Percentiles rank a stretch among this genome's conserved stretches.
Conservation (phyloP, 2,329 filamentous ascomycete genomes). For the Aureobasidium uvarum region DNA sequence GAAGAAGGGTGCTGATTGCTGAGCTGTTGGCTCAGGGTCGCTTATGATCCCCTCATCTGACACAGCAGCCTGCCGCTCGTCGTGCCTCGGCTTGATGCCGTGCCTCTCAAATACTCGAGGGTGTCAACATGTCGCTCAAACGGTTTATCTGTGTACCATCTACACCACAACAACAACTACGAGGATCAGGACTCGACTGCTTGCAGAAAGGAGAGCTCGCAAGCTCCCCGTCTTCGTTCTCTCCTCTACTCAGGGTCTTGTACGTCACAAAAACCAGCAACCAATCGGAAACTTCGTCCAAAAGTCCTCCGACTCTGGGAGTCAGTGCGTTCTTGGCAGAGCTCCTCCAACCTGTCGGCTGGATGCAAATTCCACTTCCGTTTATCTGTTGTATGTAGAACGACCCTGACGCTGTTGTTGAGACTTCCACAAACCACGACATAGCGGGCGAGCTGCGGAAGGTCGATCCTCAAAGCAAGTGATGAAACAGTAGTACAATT, state of each 20-base stretch:
- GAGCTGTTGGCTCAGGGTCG: neutral
- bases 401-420: neutral
- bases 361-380: conserved; percentile 2
- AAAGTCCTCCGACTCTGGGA: neutral
- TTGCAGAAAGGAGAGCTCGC: neutral
- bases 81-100: conserved; percentile 3
- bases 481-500: neutral
- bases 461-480: neutral
- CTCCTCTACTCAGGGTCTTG: neutral
- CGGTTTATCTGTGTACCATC: neutral
- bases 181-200: neutral
- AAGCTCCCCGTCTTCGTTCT: neutral
- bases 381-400: neutral
- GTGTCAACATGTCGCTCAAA: neutral
- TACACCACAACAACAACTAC: neutral
- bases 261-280: neutral
- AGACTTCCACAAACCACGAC: neutral
- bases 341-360: neutral
- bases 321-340: conserved; percentile 1
- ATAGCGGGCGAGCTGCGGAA: neutral
- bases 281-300: neutral
- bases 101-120: too few relatives aligned
- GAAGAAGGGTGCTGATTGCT: neutral
- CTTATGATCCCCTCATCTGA: conserved; percentile 21
- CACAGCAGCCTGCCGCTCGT: neutral